A percentile compares a stretch with the other conserved stretches of the same genome.
Conservation (phyloP, 2,329 filamentous ascomycete genomes). For the Exophiala calicioides region DNA sequence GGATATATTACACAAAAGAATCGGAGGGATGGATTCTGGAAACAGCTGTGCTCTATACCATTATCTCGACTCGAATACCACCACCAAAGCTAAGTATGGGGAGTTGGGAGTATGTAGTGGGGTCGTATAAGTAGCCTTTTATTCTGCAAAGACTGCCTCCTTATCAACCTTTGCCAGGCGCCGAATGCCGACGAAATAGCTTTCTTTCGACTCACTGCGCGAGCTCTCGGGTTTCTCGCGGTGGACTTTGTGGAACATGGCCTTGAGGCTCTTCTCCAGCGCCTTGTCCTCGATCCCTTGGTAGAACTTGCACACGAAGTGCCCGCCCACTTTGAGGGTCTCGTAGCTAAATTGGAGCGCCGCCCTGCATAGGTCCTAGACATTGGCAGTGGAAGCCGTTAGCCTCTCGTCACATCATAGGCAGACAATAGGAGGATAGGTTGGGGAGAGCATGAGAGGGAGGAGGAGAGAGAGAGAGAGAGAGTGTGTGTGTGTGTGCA, state of each 20-base stretch:
- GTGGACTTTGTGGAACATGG: slow-evolving; percentile 75
- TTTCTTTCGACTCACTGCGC: slow-evolving; percentile 78
- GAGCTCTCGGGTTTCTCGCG: slow-evolving; percentile 92
- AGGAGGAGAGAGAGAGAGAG: neutral
- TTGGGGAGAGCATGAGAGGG: neutral
- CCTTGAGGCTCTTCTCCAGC: slow-evolving; percentile 72
- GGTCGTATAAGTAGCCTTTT: slow-evolving; percentile 1
- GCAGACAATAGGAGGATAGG: neutral
- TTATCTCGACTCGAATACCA: no score
- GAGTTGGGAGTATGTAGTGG: no score
- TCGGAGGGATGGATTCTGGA: no score
- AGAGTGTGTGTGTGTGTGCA: no score
- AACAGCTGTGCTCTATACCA: no score
- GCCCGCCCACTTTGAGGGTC: slow-evolving; percentile 76
- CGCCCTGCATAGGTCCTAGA: slow-evolving; percentile 82
- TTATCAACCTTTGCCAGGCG: slow-evolving; percentile 59
- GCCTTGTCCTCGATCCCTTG: slow-evolving; percentile 82
- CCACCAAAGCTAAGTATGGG: no score
- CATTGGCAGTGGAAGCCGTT: no score
- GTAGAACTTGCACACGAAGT: slow-evolving; percentile 98
- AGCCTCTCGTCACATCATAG: no score
- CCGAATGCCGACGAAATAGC: slow-evolving; percentile 78
- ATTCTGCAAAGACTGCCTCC: slow-evolving; percentile 47
- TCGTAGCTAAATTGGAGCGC: slow-evolving; percentile 84
- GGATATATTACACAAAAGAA: no score